These are phyloP conservation scores for Fusarium nematophilum DNA, from an alignment of 2,329 filamentous ascomycete genomes.

Conservation along the genomic window DNA sequence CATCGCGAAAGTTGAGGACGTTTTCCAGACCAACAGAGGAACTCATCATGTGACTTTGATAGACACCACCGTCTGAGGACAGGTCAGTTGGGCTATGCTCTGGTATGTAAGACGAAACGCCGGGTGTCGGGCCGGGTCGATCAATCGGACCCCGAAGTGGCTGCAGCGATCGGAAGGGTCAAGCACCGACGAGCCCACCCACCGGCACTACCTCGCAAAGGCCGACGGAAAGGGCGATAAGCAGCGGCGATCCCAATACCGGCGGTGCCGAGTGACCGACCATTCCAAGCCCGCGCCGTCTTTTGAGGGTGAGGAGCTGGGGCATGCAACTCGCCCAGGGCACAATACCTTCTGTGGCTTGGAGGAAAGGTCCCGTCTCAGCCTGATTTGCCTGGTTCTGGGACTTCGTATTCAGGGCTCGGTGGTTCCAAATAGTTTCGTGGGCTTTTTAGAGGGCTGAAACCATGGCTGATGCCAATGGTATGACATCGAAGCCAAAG, in stretches of 20 bases:
- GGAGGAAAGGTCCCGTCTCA: neutral
- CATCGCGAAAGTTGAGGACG: slow-evolving; percentile 81
- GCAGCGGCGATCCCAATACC: slow-evolving; percentile 31
- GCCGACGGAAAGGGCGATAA: slow-evolving; percentile 23
- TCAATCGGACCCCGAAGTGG: slow-evolving; percentile 22
- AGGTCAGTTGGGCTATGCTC: neutral
- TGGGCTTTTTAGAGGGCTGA: slow-evolving; percentile 4
- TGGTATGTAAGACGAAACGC: slow-evolving; percentile 1
- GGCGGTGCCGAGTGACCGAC: slow-evolving; percentile 16
- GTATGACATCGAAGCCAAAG: slow-evolving; percentile 1
- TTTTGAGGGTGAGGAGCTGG: slow-evolving; percentile 7
- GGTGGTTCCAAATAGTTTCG: slow-evolving; percentile 5
- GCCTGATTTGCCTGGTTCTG: neutral
- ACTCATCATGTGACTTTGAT: slow-evolving; percentile 23
- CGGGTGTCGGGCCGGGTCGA: slow-evolving; percentile 26
- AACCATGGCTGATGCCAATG: slow-evolving; percentile 14
- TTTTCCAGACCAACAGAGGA: slow-evolving; percentile 36
- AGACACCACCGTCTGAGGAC: neutral
- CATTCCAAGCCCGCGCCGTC: slow-evolving; percentile 24
- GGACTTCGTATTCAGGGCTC: slow-evolving; percentile 11
- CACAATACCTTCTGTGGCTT: slow-evolving; percentile 7
- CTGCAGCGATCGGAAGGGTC: slow-evolving; percentile 27
- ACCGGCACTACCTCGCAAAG: slow-evolving; percentile 7
- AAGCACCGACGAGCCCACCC: slow-evolving; percentile 12
- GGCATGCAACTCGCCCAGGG: neutral